Evolutionary conservation across 106 monocot species (phyloP), one percentile per base, ranked within the genome.

Genomic region (Ottelia alismoides): DNA sequence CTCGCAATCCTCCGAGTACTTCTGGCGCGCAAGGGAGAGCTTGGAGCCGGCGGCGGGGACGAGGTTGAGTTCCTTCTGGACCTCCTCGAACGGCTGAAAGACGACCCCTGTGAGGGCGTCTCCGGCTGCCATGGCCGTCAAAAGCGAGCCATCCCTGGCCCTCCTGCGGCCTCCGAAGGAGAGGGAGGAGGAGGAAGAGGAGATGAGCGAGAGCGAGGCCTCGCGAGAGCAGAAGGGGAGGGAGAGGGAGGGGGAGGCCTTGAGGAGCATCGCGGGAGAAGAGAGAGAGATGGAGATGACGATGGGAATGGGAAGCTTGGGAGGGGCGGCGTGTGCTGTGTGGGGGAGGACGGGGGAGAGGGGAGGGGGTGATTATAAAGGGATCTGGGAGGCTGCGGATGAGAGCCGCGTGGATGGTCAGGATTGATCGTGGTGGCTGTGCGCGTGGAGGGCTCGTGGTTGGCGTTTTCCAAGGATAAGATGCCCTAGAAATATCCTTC

Each of bases 81-180:
- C 55, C 64, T 88, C 88, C 61, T 79, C 83, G 26, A 82, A 88
- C 9, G 79, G 88, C 64, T 75, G 69, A 22, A 88, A 83, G 0
- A 82, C 51, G 20, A 79, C 72, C 11, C 83, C 79, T 19, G 79
- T 65, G 11, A 74, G 23, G 18, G 73, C 22, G 45, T 23, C 63
- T n/a, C 22, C 25, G 27, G 31, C 14, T 11, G 72, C 70, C 69
- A 61, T 49, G 44, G 66, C 60, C 47, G 65, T 56, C 50, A 53
- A 6, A 29, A 19, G 19, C 5, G 35, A 32, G 10, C 56, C 25
- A n/a, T n/a, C n/a, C n/a, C n/a, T n/a, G n/a, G 31, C 6, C 21
- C 56, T 10, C 35, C 35, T 12, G 5, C 56, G 20, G 11, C 56
- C 31, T 18, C 21, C 30, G 31, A 19, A 22, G 12, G 32, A 57